A percentile compares a stretch with the other conserved stretches of the same genome.
Evolutionary conservation across 148 eudicot species (phyloP).

Genomic region (Amaranthus cruentus): DNA sequence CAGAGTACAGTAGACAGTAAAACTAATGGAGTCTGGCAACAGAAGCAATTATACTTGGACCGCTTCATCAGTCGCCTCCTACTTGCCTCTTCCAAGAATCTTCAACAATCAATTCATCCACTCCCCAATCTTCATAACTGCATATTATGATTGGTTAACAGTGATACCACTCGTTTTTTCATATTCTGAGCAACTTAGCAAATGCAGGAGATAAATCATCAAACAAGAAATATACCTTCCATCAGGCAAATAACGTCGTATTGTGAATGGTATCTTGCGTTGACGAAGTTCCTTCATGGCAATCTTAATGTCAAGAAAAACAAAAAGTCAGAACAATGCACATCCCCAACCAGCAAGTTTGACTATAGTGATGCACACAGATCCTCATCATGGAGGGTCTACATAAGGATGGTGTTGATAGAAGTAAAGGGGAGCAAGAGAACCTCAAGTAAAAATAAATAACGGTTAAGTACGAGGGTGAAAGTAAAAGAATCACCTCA

Average conservation of each 20-base stretch:
- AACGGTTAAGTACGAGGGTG: too few species aligned
- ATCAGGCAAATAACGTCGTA: slow-evolving; percentile 96
- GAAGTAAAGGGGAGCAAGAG: too few species aligned
- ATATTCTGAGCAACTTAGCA: slow-evolving; percentile 1
- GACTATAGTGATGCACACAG: too few species aligned
- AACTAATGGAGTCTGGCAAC: background rate
- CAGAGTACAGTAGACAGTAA: too few species aligned
- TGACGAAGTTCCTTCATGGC: slow-evolving; percentile 97
- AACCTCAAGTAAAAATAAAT: background rate
- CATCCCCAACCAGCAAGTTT: too few species aligned
- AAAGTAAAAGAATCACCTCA: slow-evolving; percentile 33
- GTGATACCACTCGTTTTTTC: background rate
- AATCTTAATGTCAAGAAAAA: slow-evolving; percentile 41
- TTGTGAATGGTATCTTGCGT: slow-evolving; percentile 93
- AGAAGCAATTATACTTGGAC: background rate
- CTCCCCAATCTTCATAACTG: slow-evolving; percentile 99
- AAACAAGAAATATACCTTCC: slow-evolving; percentile 52
- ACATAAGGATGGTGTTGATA: too few species aligned
- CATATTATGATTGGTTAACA: slow-evolving; percentile 1
- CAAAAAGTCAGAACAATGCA: background rate
- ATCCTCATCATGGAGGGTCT: too few species aligned
- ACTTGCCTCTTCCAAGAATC: slow-evolving; percentile 99
- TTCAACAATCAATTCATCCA: slow-evolving; percentile 90
- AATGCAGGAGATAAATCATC: background rate
- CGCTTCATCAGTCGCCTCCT: slow-evolving; percentile 56